A percentile compares a stretch with the other conserved stretches of the same genome.
Conservation (phyloP, 768 basidiomycete species). For the Kwoniella sp. region DNA sequence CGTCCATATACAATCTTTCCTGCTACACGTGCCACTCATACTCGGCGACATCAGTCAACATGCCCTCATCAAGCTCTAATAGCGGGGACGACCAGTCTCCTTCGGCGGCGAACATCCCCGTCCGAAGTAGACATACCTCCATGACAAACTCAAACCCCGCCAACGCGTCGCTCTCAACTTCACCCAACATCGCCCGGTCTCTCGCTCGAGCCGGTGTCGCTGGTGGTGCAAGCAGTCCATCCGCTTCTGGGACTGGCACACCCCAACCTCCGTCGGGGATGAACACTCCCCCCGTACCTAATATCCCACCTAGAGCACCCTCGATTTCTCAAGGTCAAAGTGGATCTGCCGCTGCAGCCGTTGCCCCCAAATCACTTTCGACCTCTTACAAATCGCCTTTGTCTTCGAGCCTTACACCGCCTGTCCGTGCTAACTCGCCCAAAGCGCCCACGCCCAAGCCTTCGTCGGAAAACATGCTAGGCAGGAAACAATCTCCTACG, state of each 20-base stretch:
- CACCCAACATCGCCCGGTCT: slow-evolving; percentile 12
- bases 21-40: no score
- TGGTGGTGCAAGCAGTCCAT: not conserved
- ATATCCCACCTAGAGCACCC: slow-evolving; percentile 36
- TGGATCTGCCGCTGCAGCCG: not conserved
- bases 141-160: not conserved
- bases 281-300: slow-evolving; percentile 22
- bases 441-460: slow-evolving; percentile 7
- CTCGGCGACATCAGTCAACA: not conserved
- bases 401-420: not conserved
- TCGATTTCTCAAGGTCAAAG: slow-evolving; percentile 13
- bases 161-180: slow-evolving; percentile 6
- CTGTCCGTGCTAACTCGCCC: slow-evolving; percentile 4
- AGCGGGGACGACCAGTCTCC: not conserved
- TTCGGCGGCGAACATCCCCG: not conserved
- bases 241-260: not conserved
- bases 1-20: no score
- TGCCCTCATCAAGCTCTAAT: not conserved
- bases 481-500: slow-evolving; percentile 12
- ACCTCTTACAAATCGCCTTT: slow-evolving; percentile 22
- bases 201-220: not conserved
- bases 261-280: not conserved
- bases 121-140: not conserved
- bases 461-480: slow-evolving; percentile 20
- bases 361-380: slow-evolving; percentile 1